Evolutionary conservation across 1,139 yeast genomes (phyloP).

Genomic region (Candida sp.): DNA sequence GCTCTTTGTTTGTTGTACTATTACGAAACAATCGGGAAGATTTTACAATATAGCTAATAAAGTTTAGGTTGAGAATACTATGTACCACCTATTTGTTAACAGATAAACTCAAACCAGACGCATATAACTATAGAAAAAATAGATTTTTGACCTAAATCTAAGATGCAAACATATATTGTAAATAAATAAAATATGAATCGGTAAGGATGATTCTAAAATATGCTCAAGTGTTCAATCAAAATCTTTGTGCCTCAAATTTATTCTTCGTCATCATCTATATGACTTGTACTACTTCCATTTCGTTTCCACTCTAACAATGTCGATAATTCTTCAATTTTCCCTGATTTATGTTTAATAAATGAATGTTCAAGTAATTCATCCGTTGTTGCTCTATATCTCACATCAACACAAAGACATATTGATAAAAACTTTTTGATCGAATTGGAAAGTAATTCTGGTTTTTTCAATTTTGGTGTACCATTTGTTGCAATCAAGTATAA

Average conservation of each 20-base stretch:
- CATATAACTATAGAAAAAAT: not conserved
- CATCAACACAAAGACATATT: conserved; percentile 94
- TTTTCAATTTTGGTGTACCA: conserved; percentile 93
- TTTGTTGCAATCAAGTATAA: conserved; percentile 87
- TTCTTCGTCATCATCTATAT: not conserved
- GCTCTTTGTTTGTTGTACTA: not conserved
- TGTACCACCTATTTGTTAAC: not conserved
- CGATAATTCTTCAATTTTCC: conserved; percentile 65
- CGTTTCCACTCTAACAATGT: conserved; percentile 68
- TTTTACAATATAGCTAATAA: not conserved
- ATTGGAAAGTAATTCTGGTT: conserved; percentile 75
- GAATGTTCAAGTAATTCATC: conserved; percentile 82
- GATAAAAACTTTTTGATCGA: conserved; percentile 85
- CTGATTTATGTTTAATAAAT: conserved; percentile 69
- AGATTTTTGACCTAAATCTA: not conserved
- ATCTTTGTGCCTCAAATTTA: not conserved
- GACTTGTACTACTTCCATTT: not conserved
- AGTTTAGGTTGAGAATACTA: not conserved
- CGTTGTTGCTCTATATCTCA: conserved; percentile 85
- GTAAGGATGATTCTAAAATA: not conserved
- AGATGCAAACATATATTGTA: not conserved
- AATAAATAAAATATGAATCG: not conserved
- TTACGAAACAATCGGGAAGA: not conserved
- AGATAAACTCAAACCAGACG: not conserved
- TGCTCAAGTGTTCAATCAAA: not conserved